Conservation (phyloP, 2,329 filamentous ascomycete genomes). For the Cercospora berteroae region DNA sequence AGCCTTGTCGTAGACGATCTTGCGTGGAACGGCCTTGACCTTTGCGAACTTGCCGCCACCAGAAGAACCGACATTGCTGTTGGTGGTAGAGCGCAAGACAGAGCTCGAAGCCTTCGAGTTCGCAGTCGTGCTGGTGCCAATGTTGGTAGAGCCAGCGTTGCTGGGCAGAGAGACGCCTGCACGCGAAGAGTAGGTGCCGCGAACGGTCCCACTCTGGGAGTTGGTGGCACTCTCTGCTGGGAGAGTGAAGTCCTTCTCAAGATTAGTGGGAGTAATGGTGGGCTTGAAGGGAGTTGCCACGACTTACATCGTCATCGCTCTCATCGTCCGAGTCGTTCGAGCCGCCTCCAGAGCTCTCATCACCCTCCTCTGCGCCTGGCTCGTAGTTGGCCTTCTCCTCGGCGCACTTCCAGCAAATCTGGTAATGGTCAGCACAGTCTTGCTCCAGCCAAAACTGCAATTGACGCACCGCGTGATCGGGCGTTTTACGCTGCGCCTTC, state of each 20-base stretch:
- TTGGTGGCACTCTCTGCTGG: not conserved
- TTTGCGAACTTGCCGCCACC: slow-evolving; percentile 13
- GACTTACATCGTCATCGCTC: slow-evolving; percentile 10
- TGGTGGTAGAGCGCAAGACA: not conserved
- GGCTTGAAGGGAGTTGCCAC: not conserved
- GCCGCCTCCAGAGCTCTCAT: slow-evolving; percentile 4
- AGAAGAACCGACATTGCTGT: not conserved
- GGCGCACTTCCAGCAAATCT: slow-evolving; percentile 29
- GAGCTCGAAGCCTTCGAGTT: slow-evolving; percentile 1
- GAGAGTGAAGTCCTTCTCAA: not conserved
- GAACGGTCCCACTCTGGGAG: slow-evolving; percentile 9
- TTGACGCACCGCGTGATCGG: slow-evolving; percentile 27
- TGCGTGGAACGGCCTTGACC: slow-evolving; percentile 8
- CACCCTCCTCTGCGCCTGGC: slow-evolving; percentile 19
- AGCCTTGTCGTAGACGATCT: slow-evolving; percentile 2
- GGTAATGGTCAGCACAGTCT: not conserved
- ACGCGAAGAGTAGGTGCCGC: slow-evolving; percentile 19
- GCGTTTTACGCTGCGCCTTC: slow-evolving; percentile 29
- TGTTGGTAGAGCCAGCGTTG: slow-evolving; percentile 3
- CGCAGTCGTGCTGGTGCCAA: not conserved
- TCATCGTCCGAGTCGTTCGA: slow-evolving; percentile 5
- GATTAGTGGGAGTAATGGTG: not conserved
- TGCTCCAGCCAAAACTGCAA: not conserved
- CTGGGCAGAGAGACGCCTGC: slow-evolving; percentile 17
- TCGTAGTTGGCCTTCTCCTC: slow-evolving; percentile 21